Evolutionary conservation across 1,139 yeast species (phyloP).

Genomic region (Spathaspora sp.): DNA sequence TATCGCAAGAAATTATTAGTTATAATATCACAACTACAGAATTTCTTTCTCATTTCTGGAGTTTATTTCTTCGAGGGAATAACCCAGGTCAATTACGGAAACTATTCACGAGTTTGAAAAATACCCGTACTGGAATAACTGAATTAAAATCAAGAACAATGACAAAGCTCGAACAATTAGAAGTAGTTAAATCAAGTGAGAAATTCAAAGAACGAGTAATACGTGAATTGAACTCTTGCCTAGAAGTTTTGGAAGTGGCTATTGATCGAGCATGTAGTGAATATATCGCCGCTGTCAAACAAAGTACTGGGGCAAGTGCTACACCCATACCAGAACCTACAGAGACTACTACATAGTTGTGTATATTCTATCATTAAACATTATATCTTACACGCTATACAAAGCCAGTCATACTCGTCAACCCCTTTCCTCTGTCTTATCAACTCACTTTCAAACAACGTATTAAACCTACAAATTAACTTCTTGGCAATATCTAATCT

Average conservation of each 20-base stretch:
- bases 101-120: constrained; percentile 35
- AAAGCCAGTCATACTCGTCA: constrained; percentile 13
- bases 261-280: constrained; percentile 33
- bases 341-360: background rate
- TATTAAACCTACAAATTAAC: constrained; percentile 4
- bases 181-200: constrained; percentile 22
- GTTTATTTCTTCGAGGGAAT: constrained; percentile 34
- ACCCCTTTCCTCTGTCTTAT: constrained; percentile 5
- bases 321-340: constrained; percentile 26
- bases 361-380: background rate
- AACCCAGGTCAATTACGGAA: constrained; percentile 42
- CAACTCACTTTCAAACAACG: constrained; percentile 7
- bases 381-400: constrained; percentile 9
- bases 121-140: constrained; percentile 27
- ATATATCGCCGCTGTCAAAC: constrained; percentile 29
- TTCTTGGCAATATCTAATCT: constrained; percentile 2
- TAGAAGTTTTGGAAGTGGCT: constrained; percentile 29
- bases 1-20: constrained; percentile 36
- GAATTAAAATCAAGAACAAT: constrained; percentile 22
- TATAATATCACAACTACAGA: constrained; percentile 43
- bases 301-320: background rate
- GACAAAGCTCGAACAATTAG: constrained; percentile 11
- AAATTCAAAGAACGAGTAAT: constrained; percentile 33
- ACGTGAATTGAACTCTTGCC: constrained; percentile 33
- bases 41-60: constrained; percentile 48